A percentile compares a stretch with the other conserved stretches of the same genome.
phyloP scores from a whole-genome alignment of 2,329 filamentous ascomycete genomes.

The Xylaria sp. region DNA sequence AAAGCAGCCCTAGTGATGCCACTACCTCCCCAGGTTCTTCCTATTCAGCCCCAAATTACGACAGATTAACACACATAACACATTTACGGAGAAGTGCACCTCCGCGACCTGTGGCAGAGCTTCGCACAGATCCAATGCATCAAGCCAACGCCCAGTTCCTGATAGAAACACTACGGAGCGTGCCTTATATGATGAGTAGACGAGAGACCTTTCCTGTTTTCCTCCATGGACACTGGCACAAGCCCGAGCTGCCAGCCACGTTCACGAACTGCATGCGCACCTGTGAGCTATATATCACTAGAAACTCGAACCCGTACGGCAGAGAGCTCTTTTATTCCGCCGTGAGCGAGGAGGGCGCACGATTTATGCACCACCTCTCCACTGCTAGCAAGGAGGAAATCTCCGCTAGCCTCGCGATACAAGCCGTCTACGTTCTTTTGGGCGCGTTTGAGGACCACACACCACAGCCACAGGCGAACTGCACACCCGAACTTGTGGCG shows the following conservation, averaged over 20 bases:
- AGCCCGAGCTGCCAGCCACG: conserved; percentile 24
- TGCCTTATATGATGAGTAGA: conserved; percentile 32
- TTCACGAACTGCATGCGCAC: conserved; percentile 29
- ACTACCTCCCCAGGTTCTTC: neutral
- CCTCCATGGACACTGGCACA: conserved; percentile 33
- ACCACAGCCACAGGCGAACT: neutral
- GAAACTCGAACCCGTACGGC: neutral
- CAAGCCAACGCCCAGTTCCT: conserved; percentile 30
- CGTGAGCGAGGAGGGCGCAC: conserved; percentile 28
- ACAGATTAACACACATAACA: neutral
- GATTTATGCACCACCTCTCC: conserved; percentile 16
- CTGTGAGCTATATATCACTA: conserved; percentile 22
- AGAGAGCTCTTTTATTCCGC: conserved; percentile 23
- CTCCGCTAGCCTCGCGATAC: conserved; percentile 21
- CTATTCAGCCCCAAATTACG: neutral
- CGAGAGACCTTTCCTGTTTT: conserved; percentile 33
- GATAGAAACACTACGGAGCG: conserved; percentile 30
- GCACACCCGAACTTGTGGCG: conserved; percentile 26
- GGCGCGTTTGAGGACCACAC: conserved; percentile 23
- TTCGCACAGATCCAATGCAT: conserved; percentile 32
- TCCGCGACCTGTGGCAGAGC: conserved; percentile 25
- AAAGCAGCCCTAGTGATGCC: conserved; percentile 12
- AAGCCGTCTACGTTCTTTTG: conserved; percentile 31
- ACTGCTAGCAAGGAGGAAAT: conserved; percentile 20
- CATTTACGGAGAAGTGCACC: neutral